Percentiles rank a stretch among this genome's conserved stretches.
These are phyloP conservation scores for Magnolia sinica DNA, from an alignment of 164 flowering plant genomes.

Conservation along the genomic window DNA sequence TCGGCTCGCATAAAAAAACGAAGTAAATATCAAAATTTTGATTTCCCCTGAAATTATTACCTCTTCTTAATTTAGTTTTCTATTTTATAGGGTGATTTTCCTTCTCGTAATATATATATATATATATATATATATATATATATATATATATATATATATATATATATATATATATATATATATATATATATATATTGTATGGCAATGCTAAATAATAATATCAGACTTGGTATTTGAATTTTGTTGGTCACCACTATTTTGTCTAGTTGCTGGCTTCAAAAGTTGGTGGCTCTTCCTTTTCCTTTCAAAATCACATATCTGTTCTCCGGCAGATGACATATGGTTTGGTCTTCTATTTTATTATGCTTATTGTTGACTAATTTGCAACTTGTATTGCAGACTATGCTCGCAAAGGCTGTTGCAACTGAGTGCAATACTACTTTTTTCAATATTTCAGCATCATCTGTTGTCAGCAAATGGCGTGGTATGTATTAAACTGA, in stretches of 20 bases:
- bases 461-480: conserved; percentile 99
- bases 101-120: no score
- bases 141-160: no score
- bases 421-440: conserved; percentile 99
- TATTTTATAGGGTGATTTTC: neutral
- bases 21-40: neutral
- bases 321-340: neutral
- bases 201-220: no score
- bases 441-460: conserved; percentile 98
- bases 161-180: no score
- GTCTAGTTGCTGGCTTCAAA: no score
- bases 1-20: neutral
- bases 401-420: conserved; percentile 99
- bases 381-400: conserved; percentile 42
- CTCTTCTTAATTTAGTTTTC: neutral
- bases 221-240: no score
- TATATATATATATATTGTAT: no score
- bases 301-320: no score
- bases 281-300: no score
- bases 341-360: neutral
- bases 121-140: no score
- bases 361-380: neutral
- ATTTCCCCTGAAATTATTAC: neutral
- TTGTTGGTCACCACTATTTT: no score
- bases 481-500: conserved; percentile 63